Evolutionary conservation across 768 basidiomycete species (phyloP), one percentile per base, ranked within the genome.

Genomic region (Pleurotus pulmonarius): DNA sequence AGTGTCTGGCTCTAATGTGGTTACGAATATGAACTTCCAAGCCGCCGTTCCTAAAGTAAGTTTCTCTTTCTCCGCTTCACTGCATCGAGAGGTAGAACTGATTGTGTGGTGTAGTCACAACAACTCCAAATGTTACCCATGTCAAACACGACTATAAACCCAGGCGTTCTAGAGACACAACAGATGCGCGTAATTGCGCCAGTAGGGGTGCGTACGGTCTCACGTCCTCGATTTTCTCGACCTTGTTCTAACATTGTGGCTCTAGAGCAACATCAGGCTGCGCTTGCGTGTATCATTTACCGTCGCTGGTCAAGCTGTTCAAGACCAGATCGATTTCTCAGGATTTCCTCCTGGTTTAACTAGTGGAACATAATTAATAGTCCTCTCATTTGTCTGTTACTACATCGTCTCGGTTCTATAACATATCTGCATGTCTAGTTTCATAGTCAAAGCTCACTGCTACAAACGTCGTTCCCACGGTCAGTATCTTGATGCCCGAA

Each of bases 101-200:
- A 24, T 8, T 55, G 12, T 41, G n/a, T n/a, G 29, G 5, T 46
- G 56, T 65, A 98, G 93, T 91, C 94, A 0, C 95, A 97, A 72
- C 94, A 97, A 68, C 70, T 99, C 56, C 95, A 98, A 69, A 99
- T 99, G 96, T 78, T 94, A 56, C 93, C 96, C 5, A 98, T 98
- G 90, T 94, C 94, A 4, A 94, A 87, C 69, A 78, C 87, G 9
- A 87, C 83, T 52, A 79, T 99, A 43, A 74, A 72, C 34, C 87
- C 92, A 0, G 92, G 94, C 1, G 74, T 84, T 7, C 81, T 83
- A 13, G 96, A 98, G 70, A 96, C 94, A 8, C 97, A 98, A 67
- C 93, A 96, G 67, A 89, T 99, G 90, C 83, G 94, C 8, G 85
- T 99, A 39, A 78, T 91, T 25, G 92, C 94, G 9, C 94, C 93